phyloP scores from a whole-genome alignment of 208 protist species.

The Phytomonas sp. region DNA sequence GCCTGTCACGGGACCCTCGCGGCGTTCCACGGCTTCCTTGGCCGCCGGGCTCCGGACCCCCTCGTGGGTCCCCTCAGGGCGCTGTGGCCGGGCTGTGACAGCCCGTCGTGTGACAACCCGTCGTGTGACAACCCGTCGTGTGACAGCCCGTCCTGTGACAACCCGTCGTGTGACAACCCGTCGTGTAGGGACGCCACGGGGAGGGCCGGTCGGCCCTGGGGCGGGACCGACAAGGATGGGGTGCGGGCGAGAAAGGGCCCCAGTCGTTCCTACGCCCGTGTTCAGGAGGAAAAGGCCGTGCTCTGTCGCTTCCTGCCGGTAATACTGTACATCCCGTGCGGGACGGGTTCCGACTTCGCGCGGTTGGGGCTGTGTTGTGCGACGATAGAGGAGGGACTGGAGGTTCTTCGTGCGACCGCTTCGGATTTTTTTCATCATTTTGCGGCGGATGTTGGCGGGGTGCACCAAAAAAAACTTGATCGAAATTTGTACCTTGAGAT shows the following conservation, averaged over 20 bases:
- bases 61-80: too few relatives aligned
- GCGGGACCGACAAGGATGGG: too few relatives aligned
- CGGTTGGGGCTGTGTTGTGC: slow-evolving; percentile 47
- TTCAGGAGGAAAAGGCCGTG: slow-evolving; percentile 38
- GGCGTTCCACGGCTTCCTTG: slow-evolving; percentile 1
- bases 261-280: slow-evolving; percentile 20
- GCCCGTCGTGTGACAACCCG: slow-evolving; percentile 9
- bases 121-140: slow-evolving; percentile 8
- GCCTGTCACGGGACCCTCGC: slow-evolving; percentile 46
- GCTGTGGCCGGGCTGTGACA: too few relatives aligned
- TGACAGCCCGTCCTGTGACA: slow-evolving; percentile 10
- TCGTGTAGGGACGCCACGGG: neutral
- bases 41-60: too few relatives aligned
- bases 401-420: slow-evolving; percentile 10
- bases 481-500: too few relatives aligned
- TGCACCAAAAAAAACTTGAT: too few relatives aligned
- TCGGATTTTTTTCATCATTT: too few relatives aligned
- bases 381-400: slow-evolving; percentile 30
- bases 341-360: slow-evolving; percentile 76
- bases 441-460: too few relatives aligned
- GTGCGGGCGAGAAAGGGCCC: too few relatives aligned
- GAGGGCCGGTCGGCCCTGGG: too few relatives aligned
- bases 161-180: slow-evolving; percentile 7
- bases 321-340: slow-evolving; percentile 51
- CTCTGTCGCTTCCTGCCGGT: slow-evolving; percentile 53